phyloP scores from a whole-genome alignment of 768 basidiomycete species.

The Collybia nuda region DNA sequence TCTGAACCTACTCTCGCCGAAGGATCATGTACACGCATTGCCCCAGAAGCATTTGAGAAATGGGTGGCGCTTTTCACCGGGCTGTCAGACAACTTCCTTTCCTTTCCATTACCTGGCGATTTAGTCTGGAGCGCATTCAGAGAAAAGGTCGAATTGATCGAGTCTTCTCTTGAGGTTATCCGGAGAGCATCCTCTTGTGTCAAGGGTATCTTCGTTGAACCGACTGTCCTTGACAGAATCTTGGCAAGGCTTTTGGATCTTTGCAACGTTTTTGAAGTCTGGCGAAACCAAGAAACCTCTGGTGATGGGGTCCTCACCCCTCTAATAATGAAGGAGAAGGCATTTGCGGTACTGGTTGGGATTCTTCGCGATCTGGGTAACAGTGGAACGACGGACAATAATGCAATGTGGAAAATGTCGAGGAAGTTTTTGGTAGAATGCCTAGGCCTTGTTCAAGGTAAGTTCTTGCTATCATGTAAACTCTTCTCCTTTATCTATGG shows the following conservation, averaged over 20 bases:
- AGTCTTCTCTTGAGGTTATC: conserved; percentile 55
- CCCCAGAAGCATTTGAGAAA: conserved; percentile 25
- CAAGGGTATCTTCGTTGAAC: conserved; percentile 47
- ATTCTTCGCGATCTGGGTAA: conserved; percentile 51
- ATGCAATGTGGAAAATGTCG: conserved; percentile 41
- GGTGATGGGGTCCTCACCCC: conserved; percentile 44
- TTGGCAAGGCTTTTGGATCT: conserved; percentile 54
- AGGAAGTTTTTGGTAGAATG: conserved; percentile 39
- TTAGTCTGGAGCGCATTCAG: conserved; percentile 53
- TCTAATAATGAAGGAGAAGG: conserved; percentile 44
- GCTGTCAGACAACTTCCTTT: conserved; percentile 55
- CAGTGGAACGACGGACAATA: conserved; percentile 24
- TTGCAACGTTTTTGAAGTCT: conserved; percentile 55
- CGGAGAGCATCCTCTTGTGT: conserved; percentile 48
- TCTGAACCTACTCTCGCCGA: too few relatives aligned
- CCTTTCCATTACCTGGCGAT: conserved; percentile 49
- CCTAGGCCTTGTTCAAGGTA: conserved; percentile 40
- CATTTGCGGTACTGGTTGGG: conserved; percentile 39
- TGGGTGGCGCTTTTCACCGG: conserved; percentile 54
- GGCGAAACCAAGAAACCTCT: conserved; percentile 49
- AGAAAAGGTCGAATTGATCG: conserved; percentile 57
- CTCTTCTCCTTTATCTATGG: neutral
- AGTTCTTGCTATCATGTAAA: conserved; percentile 11
- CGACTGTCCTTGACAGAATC: conserved; percentile 46
- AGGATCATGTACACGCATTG: conserved; percentile 18